phyloP scores from a whole-genome alignment of 257 asterid species.

The Nicotiana tomentosiformis region DNA sequence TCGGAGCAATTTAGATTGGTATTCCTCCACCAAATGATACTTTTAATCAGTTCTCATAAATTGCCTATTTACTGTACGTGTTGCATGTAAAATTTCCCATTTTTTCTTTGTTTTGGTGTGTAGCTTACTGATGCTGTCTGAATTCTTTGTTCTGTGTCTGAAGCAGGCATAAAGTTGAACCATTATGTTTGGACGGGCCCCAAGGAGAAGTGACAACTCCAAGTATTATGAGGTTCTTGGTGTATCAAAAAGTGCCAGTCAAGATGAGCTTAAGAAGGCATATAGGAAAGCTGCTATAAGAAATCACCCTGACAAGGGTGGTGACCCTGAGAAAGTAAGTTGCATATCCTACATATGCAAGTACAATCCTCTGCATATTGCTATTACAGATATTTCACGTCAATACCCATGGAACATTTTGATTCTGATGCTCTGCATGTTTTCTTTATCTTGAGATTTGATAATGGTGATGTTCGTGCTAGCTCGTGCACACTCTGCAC shows the following conservation, averaged over 20 bases:
- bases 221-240: constrained; percentile 49
- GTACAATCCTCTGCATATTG: neutral
- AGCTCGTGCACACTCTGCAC: neutral
- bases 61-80: neutral
- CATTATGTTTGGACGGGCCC: constrained; percentile 38
- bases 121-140: neutral
- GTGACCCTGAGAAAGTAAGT: constrained; percentile 51
- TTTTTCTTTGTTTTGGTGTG: neutral
- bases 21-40: neutral
- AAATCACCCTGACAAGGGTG: constrained; percentile 60
- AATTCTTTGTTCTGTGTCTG: neutral
- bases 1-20: neutral
- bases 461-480: neutral
- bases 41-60: neutral
- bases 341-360: neutral
- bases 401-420: neutral
- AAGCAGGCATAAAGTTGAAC: neutral
- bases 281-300: constrained; percentile 48
- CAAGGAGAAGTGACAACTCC: constrained; percentile 31
- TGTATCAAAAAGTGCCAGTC: constrained; percentile 36
- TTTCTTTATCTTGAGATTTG: neutral
- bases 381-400: neutral
- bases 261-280: constrained; percentile 51
- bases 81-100: neutral
- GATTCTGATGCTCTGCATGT: neutral